A percentile compares a stretch with the other conserved stretches of the same genome.
phyloP scores from a whole-genome alignment of 1,284 basidiomycete genomes.

The Tilletia walkeri region DNA sequence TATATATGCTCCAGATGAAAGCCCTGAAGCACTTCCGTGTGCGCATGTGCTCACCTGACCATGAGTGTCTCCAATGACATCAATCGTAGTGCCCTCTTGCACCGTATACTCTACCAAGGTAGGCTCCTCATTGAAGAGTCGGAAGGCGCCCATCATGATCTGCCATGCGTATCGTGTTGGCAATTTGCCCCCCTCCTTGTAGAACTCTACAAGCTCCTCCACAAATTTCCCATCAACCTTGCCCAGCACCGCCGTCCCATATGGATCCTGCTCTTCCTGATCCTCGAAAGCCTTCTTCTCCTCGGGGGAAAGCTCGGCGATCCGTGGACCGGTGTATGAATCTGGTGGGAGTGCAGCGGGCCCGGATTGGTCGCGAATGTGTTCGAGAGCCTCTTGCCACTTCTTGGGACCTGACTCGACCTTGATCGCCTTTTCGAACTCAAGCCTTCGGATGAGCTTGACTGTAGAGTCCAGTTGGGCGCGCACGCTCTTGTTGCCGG shows the following conservation, averaged over 20 bases:
- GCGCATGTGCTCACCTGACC: conserved; percentile 63
- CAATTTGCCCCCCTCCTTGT: conserved; percentile 84
- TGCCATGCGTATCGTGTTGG: conserved; percentile 82
- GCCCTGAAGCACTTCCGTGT: neutral
- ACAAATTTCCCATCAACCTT: conserved; percentile 69
- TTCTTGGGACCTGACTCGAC: conserved; percentile 42
- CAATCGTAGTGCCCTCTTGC: conserved; percentile 74
- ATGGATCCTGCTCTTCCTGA: conserved; percentile 55
- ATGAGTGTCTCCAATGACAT: conserved; percentile 61
- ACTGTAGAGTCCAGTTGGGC: conserved; percentile 81
- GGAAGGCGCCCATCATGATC: conserved; percentile 82
- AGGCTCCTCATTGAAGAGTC: conserved; percentile 72
- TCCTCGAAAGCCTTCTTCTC: conserved; percentile 57
- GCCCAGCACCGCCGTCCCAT: conserved; percentile 33
- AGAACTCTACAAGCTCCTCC: conserved; percentile 81
- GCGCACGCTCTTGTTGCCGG: conserved; percentile 76
- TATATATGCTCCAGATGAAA: too few species aligned
- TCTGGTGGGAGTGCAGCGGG: conserved; percentile 32
- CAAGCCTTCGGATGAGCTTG: conserved; percentile 70
- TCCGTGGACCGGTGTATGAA: conserved; percentile 42
- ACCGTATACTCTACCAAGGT: conserved; percentile 78
- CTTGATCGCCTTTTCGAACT: conserved; percentile 52
- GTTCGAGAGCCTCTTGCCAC: conserved; percentile 33
- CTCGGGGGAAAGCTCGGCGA: conserved; percentile 54
- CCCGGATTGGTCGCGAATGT: conserved; percentile 42